Evolutionary conservation across 139 green algal genomes (phyloP).

Genomic region (Raphidocelis subcapitata): DNA sequence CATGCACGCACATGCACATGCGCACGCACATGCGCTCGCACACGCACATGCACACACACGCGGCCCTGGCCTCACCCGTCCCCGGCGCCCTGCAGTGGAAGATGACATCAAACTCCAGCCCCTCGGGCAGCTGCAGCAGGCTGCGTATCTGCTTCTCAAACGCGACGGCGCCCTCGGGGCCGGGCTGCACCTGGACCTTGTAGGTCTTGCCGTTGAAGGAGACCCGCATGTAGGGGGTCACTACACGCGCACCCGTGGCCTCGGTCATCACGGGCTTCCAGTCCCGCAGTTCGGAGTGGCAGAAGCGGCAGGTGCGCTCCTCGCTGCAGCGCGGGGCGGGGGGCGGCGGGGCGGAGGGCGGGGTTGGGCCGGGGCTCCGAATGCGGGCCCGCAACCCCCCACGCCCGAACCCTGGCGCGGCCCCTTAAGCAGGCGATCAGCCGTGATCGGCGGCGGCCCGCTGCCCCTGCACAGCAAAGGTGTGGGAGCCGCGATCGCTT

Average conservation of each 20-base stretch:
- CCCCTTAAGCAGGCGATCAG: background rate
- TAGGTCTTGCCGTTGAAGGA: constrained; percentile 40
- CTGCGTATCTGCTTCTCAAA: constrained; percentile 25
- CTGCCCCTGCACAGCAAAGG: background rate
- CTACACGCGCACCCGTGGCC: background rate
- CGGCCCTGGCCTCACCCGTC: constrained; percentile 24
- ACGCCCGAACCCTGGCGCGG: background rate
- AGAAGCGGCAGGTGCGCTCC: constrained; percentile 41
- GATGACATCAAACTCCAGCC: constrained; percentile 33
- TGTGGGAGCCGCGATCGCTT: background rate
- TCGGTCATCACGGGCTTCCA: constrained; percentile 30
- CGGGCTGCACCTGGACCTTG: constrained; percentile 33
- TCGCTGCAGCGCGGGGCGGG: constrained; percentile 11
- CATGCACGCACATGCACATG: background rate
- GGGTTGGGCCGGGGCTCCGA: no score
- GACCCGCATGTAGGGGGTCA: constrained; percentile 41
- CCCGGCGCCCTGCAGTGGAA: constrained; percentile 28
- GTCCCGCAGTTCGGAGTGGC: constrained; percentile 24
- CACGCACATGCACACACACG: no score
- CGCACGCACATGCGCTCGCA: no score
- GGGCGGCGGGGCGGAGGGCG: no score
- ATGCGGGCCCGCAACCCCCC: no score
- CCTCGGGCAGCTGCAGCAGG: constrained; percentile 25
- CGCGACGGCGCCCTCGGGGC: constrained; percentile 8
- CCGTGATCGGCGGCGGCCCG: background rate